Evolutionary conservation across 306 rosid species (phyloP).

Genomic region (Hippophae tibetana): DNA sequence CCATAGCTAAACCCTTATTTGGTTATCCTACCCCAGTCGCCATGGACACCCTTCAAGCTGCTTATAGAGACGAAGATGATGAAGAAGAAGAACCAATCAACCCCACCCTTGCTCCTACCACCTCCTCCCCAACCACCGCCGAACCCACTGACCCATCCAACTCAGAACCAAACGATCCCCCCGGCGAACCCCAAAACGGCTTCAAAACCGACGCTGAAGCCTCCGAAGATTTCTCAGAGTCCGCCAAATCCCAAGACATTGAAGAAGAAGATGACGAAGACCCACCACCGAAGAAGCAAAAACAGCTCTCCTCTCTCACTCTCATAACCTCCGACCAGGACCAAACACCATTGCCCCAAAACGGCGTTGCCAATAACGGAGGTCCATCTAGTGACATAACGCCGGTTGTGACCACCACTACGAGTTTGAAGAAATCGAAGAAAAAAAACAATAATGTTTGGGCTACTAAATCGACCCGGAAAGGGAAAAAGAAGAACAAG

Average conservation of each 20-base stretch:
- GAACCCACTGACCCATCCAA: conserved; percentile 22
- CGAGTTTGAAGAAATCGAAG: conserved; percentile 69
- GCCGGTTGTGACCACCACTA: conserved; percentile 16
- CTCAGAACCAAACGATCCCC: conserved; percentile 24
- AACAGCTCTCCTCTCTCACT: conserved; percentile 61
- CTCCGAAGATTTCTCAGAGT: conserved; percentile 60
- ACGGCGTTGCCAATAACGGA: conserved; percentile 14
- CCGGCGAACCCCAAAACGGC: conserved; percentile 36
- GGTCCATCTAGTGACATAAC: conserved; percentile 4
- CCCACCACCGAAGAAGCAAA: conserved; percentile 78
- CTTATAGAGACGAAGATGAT: conserved; percentile 71
- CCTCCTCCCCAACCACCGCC: conserved; percentile 25
- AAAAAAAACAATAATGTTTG: conserved; percentile 86
- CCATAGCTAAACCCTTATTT: neutral
- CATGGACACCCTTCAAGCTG: conserved; percentile 69
- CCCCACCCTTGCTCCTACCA: conserved; percentile 1
- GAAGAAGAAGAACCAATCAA: conserved; percentile 42
- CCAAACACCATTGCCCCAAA: conserved; percentile 19
- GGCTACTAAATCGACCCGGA: conserved; percentile 78
- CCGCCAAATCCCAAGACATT: conserved; percentile 33
- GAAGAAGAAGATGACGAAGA: conserved; percentile 71
- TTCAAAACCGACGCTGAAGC: conserved; percentile 48
- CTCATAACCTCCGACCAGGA: conserved; percentile 23
- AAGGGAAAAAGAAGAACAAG: conserved; percentile 83
- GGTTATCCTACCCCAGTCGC: neutral